Percentiles rank a stretch among this genome's conserved stretches.
phyloP scores from a whole-genome alignment of 306 rosid species.

The Spatholobus suberectus region DNA sequence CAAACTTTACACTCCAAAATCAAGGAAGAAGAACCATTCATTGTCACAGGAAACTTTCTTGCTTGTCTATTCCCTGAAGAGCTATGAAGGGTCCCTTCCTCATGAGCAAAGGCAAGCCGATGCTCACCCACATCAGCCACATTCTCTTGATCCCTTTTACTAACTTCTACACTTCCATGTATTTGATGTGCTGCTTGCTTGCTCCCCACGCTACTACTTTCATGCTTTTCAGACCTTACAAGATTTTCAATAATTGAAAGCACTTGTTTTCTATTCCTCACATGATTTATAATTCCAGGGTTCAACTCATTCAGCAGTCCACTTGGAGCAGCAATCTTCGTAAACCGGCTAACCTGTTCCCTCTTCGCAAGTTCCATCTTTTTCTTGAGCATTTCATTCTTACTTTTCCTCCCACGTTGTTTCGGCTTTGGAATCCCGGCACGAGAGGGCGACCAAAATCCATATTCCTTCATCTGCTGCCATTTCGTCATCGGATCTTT shows the following conservation, averaged over 20 bases:
- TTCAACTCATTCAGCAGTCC: conserved; percentile 92
- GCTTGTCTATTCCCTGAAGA: conserved; percentile 52
- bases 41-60: conserved; percentile 43
- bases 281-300: conserved; percentile 98
- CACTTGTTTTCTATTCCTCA: conserved; percentile 91
- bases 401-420: conserved; percentile 77
- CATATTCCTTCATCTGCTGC: conserved; percentile 92
- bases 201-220: conserved; percentile 52
- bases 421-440: conserved; percentile 92
- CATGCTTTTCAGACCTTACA: conserved; percentile 78
- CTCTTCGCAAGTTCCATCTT: conserved; percentile 87
- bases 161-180: conserved; percentile 45
- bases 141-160: conserved; percentile 51
- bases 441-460: conserved; percentile 83
- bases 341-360: conserved; percentile 81
- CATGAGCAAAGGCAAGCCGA: conserved; percentile 44
- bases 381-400: conserved; percentile 66
- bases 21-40: conserved; percentile 41
- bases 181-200: conserved; percentile 55
- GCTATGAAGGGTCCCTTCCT: conserved; percentile 42
- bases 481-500: conserved; percentile 73
- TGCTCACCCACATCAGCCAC: conserved; percentile 48
- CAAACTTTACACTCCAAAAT: conserved; percentile 48
- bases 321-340: conserved; percentile 98
- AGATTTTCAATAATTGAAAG: conserved; percentile 91